Percentiles rank a stretch among this genome's conserved stretches.
These are phyloP conservation scores for Moringa oleifera DNA, from an alignment of 345 rosid species.

Conservation along the genomic window DNA sequence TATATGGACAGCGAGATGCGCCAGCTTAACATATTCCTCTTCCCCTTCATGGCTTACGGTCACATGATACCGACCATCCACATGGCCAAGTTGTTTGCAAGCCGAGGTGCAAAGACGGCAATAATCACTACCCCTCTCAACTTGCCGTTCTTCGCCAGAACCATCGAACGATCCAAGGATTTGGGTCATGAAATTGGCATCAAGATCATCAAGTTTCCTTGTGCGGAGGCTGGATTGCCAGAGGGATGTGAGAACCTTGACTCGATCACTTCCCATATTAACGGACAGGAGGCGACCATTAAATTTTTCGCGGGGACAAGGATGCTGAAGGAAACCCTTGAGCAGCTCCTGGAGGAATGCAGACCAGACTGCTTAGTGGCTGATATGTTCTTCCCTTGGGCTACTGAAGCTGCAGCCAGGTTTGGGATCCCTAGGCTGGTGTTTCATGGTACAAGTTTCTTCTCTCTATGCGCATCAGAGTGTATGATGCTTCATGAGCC, in stretches of 20 bases:
- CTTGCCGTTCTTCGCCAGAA: constrained; percentile 21
- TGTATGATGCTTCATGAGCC: constrained; percentile 37
- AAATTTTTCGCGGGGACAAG: constrained; percentile 29
- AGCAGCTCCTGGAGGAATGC: constrained; percentile 28
- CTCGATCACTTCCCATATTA: constrained; percentile 3
- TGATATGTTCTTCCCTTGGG: constrained; percentile 59
- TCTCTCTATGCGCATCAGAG: constrained; percentile 28
- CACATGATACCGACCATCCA: constrained; percentile 48
- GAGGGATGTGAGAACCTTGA: constrained; percentile 40
- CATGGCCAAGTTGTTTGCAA: constrained; percentile 49
- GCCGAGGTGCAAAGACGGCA: constrained; percentile 33
- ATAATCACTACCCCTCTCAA: constrained; percentile 48
- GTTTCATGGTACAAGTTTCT: constrained; percentile 45
- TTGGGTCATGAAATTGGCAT: constrained; percentile 26
- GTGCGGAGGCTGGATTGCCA: constrained; percentile 36
- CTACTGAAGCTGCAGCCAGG: constrained; percentile 40
- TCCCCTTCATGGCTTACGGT: constrained; percentile 55
- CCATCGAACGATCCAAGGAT: constrained; percentile 18
- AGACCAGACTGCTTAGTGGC: constrained; percentile 50
- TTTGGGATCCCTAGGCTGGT: constrained; percentile 46
- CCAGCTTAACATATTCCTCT: constrained; percentile 34
- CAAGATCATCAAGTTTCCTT: constrained; percentile 36
- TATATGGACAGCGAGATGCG: constrained; percentile 19
- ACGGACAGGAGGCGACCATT: not conserved
- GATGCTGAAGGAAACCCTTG: constrained; percentile 39